Evolutionary conservation across 306 rosid genomes (phyloP).

Genomic region (Amphicarpaea edgeworthii): DNA sequence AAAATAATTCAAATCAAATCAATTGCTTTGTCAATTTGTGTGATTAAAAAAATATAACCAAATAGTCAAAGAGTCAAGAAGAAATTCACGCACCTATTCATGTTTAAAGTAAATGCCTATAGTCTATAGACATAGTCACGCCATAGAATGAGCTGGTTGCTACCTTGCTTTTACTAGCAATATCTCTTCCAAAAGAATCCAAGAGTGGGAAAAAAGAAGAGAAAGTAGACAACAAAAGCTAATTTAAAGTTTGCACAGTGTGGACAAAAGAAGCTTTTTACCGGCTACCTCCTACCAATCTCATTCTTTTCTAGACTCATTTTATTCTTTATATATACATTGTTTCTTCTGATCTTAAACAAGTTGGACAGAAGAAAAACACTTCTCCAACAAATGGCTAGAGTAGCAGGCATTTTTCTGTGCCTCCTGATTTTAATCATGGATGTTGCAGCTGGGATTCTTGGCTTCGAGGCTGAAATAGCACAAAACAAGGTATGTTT

Average conservation of each 20-base stretch:
- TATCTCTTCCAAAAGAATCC: constrained; percentile 71
- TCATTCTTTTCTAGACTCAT: constrained; percentile 9
- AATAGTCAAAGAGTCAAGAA: constrained; percentile 44
- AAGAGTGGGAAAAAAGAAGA: constrained; percentile 41
- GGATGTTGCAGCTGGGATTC: constrained; percentile 91
- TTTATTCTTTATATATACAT: constrained; percentile 32
- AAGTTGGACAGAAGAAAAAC: not conserved
- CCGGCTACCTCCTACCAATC: constrained; percentile 20
- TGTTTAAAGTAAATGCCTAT: constrained; percentile 32
- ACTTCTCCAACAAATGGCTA: constrained; percentile 58
- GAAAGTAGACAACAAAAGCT: constrained; percentile 51
- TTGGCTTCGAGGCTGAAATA: constrained; percentile 86
- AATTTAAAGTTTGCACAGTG: constrained; percentile 49
- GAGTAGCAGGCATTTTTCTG: constrained; percentile 63
- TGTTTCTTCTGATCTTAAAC: constrained; percentile 41
- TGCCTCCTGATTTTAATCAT: constrained; percentile 72
- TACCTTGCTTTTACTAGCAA: constrained; percentile 65
- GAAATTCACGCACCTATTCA: constrained; percentile 33
- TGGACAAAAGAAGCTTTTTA: constrained; percentile 64
- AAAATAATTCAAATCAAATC: too few relatives aligned
- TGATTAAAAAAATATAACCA: too few relatives aligned
- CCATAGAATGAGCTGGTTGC: constrained; percentile 64
- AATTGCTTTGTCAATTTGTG: too few relatives aligned
- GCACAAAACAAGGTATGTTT: constrained; percentile 84
- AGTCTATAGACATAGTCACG: constrained; percentile 34